A percentile compares a stretch with the other conserved stretches of the same genome.
phyloP scores from a whole-genome alignment of 208 protist genomes.

The Kentomonas sorsogonicus region DNA sequence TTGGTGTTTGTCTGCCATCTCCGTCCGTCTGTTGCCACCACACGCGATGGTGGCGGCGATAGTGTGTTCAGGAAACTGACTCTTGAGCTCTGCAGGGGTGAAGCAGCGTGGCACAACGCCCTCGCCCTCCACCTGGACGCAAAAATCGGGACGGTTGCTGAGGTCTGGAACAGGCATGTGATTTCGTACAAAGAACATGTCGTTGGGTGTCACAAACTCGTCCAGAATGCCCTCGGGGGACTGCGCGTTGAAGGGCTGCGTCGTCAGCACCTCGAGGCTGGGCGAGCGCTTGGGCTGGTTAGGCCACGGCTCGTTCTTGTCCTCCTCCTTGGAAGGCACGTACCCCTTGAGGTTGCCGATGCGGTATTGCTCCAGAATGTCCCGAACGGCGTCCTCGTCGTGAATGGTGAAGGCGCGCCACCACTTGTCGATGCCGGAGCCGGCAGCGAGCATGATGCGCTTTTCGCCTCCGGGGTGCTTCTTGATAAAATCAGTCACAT shows the following conservation, averaged over 20 bases:
- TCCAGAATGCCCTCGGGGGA: slow-evolving; percentile 24
- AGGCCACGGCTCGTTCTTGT: slow-evolving; percentile 22
- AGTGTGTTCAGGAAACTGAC: slow-evolving; percentile 27
- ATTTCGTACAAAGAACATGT: slow-evolving; percentile 73
- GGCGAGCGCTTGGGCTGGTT: slow-evolving; percentile 32
- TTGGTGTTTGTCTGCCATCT: slow-evolving; percentile 22
- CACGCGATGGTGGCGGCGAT: slow-evolving; percentile 59
- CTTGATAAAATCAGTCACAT: slow-evolving; percentile 72
- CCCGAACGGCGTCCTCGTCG: slow-evolving; percentile 36
- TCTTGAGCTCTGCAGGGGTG: slow-evolving; percentile 49
- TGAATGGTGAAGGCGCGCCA: slow-evolving; percentile 67
- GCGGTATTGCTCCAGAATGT: slow-evolving; percentile 31
- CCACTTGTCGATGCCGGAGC: slow-evolving; percentile 60
- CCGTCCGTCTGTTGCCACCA: slow-evolving; percentile 65
- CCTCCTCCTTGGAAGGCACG: slow-evolving; percentile 13
- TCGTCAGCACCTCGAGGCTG: slow-evolving; percentile 28
- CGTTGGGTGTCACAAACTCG: slow-evolving; percentile 62
- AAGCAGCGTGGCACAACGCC: slow-evolving; percentile 29
- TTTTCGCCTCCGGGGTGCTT: slow-evolving; percentile 70
- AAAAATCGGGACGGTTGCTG: slow-evolving; percentile 21
- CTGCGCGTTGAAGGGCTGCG: slow-evolving; percentile 69
- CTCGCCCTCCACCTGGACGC: slow-evolving; percentile 32
- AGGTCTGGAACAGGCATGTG: slow-evolving; percentile 73
- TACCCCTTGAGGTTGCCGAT: slow-evolving; percentile 35
- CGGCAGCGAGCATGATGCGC: slow-evolving; percentile 73